Evolutionary conservation across 441 rosid species (phyloP).

Genomic region (Erodium trifolium): DNA sequence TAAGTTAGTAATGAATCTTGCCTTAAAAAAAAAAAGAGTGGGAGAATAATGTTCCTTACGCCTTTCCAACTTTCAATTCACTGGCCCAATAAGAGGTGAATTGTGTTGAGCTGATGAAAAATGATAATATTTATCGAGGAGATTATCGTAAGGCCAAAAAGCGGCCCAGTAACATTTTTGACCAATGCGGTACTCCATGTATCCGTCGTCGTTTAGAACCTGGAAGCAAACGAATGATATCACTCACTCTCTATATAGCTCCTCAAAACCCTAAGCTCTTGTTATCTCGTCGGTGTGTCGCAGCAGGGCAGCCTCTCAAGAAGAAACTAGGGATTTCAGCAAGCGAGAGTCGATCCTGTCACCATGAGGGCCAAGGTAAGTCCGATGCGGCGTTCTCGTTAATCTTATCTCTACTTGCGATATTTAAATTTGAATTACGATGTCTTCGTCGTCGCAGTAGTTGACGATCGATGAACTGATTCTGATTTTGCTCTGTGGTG

Average conservation of each 20-base stretch:
- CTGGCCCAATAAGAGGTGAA: no score
- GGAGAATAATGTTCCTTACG: no score
- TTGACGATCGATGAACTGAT: not conserved
- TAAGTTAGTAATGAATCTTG: no score
- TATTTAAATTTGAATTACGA: not conserved
- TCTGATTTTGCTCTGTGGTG: not conserved
- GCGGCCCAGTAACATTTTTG: not conserved
- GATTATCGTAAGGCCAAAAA: not conserved
- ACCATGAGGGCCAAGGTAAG: not conserved
- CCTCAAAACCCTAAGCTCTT: not conserved
- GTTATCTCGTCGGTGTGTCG: not conserved
- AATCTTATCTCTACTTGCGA: not conserved
- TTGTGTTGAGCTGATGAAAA: no score
- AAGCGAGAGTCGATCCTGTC: not conserved
- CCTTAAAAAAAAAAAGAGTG: no score
- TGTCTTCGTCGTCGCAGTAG: not conserved
- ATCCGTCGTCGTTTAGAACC: not conserved
- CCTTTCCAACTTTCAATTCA: no score
- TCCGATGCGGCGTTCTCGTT: not conserved
- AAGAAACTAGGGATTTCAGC: not conserved
- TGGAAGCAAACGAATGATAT: not conserved
- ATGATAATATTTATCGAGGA: no score
- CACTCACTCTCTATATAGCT: not conserved
- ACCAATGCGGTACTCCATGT: no score
- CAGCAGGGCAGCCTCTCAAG: not conserved